Evolutionary conservation across 2,329 filamentous ascomycete species (phyloP), one percentile per base, ranked within the genome.

Genomic region (Keithomyces neogunnii): DNA sequence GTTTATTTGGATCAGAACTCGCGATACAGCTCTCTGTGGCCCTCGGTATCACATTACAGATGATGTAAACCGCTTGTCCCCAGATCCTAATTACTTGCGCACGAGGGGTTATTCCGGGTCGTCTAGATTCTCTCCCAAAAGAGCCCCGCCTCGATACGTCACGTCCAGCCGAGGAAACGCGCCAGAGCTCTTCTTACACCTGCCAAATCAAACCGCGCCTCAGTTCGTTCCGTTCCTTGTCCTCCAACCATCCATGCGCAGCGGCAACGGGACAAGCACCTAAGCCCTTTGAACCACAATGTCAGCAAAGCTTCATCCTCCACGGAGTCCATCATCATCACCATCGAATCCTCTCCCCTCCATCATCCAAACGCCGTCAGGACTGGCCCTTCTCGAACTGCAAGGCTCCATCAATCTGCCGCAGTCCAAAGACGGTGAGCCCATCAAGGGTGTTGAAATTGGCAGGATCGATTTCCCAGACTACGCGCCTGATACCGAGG

Each of bases 341-440:
- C 42, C 56, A n/a, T 49, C 61, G 2, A 77, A 69, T 52, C 84
- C 88, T 3, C 80, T 97, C 4, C 93, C 93, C 1, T 68, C 78
- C n/a, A 76, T 96, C 55, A 80, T 97, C 13, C 88, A 91, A 60
- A 96, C 92, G 1, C 93, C 93, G 0, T 84, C 87, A 0, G 93
- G 93, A 48, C 80, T 96, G 40, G 92, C 92, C 19, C 76, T 99
- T 45, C 75, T 99, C 52, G 93, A 97, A 71, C 81, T 99, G 11
- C 93, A 99, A 73, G 93, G 91, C 55, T 89, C 82, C 11, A 85
- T 99, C 70, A 92, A 95, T 67, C 74, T 90, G 1, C 84, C 89
- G 6, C 56, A 70, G 2, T 62, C 68, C 29, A 56, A 59, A 8
- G 59, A 71, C 48, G 57, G 66, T 30, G 56, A 64, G 28, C 47